Percentiles rank a stretch among this genome's conserved stretches.
Conservation (phyloP, 2,329 filamentous ascomycete species). For the Stemphylium lycopersici region DNA sequence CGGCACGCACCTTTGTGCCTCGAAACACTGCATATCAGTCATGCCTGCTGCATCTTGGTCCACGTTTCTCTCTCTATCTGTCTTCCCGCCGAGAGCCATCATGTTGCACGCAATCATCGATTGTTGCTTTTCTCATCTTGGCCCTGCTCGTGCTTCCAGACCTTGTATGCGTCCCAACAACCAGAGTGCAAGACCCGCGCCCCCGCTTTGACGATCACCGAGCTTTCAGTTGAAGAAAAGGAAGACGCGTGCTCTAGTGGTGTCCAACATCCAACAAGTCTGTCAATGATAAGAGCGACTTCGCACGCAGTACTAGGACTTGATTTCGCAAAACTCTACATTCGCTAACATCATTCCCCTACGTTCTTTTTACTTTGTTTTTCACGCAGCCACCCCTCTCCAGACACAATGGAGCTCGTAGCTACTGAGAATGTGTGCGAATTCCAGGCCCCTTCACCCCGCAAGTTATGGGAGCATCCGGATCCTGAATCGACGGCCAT, state of each 20-base stretch:
- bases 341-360: neutral
- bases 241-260: neutral
- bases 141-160: neutral
- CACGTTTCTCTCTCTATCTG: neutral
- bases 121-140: neutral
- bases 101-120: neutral
- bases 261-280: neutral
- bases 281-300: neutral
- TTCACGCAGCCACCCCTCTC: neutral
- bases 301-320: neutral
- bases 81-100: neutral
- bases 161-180: neutral
- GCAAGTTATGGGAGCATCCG: conserved; percentile 57
- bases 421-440: conserved; percentile 2
- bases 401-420: neutral
- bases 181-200: neutral
- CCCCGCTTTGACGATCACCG: neutral
- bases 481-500: conserved; percentile 52
- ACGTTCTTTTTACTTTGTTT: neutral
- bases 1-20: neutral
- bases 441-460: conserved; percentile 34
- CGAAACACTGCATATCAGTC: neutral
- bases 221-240: neutral
- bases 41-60: neutral
- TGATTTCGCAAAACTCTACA: neutral